Conservation (phyloP, 108 stramenopile genomes). For the Mediolabrus comicus region DNA sequence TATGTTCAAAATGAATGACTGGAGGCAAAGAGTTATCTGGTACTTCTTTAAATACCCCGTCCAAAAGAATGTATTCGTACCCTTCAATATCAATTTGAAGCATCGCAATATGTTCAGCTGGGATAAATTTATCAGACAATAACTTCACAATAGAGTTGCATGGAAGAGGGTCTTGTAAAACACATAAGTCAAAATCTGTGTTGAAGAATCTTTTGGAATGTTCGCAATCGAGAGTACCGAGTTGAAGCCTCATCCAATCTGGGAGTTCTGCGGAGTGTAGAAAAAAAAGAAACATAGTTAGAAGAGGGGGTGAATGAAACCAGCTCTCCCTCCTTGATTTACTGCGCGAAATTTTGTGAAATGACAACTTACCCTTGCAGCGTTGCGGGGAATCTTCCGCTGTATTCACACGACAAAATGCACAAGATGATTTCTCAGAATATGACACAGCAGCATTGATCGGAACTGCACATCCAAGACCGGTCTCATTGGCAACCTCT, state of each 20-base stretch:
- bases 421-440: neutral
- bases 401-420: neutral
- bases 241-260: neutral
- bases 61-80: neutral
- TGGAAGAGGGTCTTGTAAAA: neutral
- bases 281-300: too few species aligned
- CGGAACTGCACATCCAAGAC: slow-evolving; percentile 1
- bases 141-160: neutral
- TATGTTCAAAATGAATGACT: slow-evolving; percentile 10
- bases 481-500: neutral
- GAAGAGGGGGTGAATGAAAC: too few species aligned
- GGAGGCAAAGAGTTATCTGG: neutral
- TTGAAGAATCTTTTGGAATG: neutral
- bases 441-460: slow-evolving; percentile 12
- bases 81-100: slow-evolving; percentile 2
- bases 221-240: neutral
- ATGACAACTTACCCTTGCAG: neutral
- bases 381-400: neutral
- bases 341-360: neutral
- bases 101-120: neutral
- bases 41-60: neutral
- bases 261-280: neutral
- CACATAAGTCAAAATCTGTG: neutral
- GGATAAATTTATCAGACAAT: neutral
- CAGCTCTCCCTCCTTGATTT: too few species aligned